Percentiles rank a stretch among this genome's conserved stretches.
These are phyloP conservation scores for Schizochytrium sp. DNA, from an alignment of 108 stramenopile genomes.

Conservation along the genomic window DNA sequence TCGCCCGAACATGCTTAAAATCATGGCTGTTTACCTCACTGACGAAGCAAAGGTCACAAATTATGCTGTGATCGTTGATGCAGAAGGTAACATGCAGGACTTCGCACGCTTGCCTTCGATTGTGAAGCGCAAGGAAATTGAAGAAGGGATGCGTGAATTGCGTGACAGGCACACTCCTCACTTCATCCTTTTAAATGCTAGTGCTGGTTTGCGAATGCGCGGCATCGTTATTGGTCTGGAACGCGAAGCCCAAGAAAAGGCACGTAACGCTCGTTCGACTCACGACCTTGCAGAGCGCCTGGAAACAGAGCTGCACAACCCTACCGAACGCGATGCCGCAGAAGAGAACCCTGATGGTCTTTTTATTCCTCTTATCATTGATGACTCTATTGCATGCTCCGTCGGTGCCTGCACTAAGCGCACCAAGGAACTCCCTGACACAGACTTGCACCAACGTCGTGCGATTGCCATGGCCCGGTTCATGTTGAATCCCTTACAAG, in stretches of 20 bases:
- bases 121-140: not conserved
- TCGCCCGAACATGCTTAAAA: not conserved
- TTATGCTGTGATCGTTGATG: conserved; percentile 1
- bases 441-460: conserved; percentile 80
- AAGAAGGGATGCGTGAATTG: not conserved
- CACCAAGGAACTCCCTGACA: conserved; percentile 91
- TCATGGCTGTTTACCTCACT: conserved; percentile 43
- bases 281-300: conserved; percentile 75
- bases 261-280: not conserved
- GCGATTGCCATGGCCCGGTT: conserved; percentile 87
- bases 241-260: conserved; percentile 28
- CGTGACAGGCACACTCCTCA: not conserved
- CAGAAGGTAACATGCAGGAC: not conserved
- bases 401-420: conserved; percentile 86
- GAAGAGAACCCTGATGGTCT: conserved; percentile 83
- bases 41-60: conserved; percentile 43
- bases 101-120: conserved; percentile 4
- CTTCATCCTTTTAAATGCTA: not conserved
- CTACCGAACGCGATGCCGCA: conserved; percentile 77
- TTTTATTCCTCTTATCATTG: conserved; percentile 85
- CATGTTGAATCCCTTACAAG: conserved; percentile 86
- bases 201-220: conserved; percentile 60
- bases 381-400: conserved; percentile 85
- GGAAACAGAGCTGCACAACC: conserved; percentile 67
- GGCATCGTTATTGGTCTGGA: conserved; percentile 6